Base-by-base conservation (phyloP, 1,284 basidiomycete species). In the Pterula multifida region DNA sequence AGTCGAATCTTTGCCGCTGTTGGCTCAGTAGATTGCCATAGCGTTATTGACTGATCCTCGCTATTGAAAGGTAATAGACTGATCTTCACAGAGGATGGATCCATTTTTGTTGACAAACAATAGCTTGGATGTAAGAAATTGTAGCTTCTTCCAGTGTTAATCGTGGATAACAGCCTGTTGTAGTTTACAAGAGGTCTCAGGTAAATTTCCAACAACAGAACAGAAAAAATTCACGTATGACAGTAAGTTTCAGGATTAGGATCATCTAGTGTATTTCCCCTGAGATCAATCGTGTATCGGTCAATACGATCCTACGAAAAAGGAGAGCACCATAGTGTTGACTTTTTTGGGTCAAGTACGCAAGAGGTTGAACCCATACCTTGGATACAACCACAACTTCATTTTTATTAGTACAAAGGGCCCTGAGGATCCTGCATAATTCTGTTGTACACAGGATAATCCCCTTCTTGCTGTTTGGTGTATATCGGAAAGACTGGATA, bases 191-290 rank as follows among this genome's bases (percentile, higher is more conserved):
- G 28, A 32, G 28, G 15, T 6, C 28, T 32, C 28, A 6, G 15
- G 28, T 6, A 32, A 32, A n/a, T n/a, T 15, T 32, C 6, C 28
- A 32, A 32, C 28, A 32, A 6, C 6, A 15, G 28, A 6, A 32
- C 28, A 19, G 17, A 35, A 35, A 35, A n/a, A n/a, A 35, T n/a
- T 35, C 32, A 42, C 39, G 39, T 42, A 42, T 42, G 39, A 17
- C 39, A 42, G 19, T 42, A 42, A 6, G 9, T 32, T 15, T 32
- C 52, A 67, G 36, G 24, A 47, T 52, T 23, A 49, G 44, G 21
- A 6, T 15, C 13, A 9, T n/a, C 42, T 17, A 11, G 42, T 12
- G 9, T 9, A 12, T 23, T 19, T 21, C 28, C 26, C 22, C 6
- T 9, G 19, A 42, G 39, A 9, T 22, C 39, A 9, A 42, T 17